phyloP scores from a whole-genome alignment of 1,139 yeast species.

The Sugiyamaella grinbergsii region DNA sequence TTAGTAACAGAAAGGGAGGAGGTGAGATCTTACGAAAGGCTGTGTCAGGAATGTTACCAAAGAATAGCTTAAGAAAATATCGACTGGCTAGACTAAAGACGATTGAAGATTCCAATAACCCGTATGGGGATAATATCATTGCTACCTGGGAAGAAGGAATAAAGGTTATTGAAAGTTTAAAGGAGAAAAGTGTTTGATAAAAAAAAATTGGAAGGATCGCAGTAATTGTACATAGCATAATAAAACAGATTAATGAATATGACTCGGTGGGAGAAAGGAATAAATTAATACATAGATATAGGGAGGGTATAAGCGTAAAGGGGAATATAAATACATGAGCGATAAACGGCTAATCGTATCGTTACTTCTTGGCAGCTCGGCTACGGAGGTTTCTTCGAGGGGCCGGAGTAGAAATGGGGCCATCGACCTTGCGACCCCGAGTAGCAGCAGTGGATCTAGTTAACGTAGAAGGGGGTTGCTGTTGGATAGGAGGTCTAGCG shows the following conservation, averaged over 20 bases:
- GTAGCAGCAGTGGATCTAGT: conserved; percentile 18
- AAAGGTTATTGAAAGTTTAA: not conserved
- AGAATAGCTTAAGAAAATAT: conserved; percentile 75
- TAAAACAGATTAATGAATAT: conserved; percentile 1
- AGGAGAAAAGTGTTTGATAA: not conserved
- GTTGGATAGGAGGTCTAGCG: conserved; percentile 1
- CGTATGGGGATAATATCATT: conserved; percentile 76
- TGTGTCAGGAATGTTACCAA: conserved; percentile 95
- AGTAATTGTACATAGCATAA: conserved; percentile 15
- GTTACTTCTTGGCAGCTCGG: conserved; percentile 4
- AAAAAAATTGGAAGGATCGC: not conserved
- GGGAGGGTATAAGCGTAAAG: not conserved
- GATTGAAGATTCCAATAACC: conserved; percentile 86
- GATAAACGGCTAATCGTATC: not conserved
- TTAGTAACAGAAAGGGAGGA: conserved; percentile 79
- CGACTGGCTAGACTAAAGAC: conserved; percentile 84
- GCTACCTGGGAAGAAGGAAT: conserved; percentile 77
- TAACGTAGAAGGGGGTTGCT: conserved; percentile 13
- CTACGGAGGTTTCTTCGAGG: conserved; percentile 19
- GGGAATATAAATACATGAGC: not conserved
- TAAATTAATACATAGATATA: not conserved
- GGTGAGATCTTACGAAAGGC: conserved; percentile 82
- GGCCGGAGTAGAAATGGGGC: conserved; percentile 3
- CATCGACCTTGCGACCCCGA: conserved; percentile 6
- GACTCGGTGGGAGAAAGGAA: too few relatives aligned